Evolutionary conservation across 805 yeast genomes (phyloP).

Genomic region (Sungouiozyma ichnusensis): DNA sequence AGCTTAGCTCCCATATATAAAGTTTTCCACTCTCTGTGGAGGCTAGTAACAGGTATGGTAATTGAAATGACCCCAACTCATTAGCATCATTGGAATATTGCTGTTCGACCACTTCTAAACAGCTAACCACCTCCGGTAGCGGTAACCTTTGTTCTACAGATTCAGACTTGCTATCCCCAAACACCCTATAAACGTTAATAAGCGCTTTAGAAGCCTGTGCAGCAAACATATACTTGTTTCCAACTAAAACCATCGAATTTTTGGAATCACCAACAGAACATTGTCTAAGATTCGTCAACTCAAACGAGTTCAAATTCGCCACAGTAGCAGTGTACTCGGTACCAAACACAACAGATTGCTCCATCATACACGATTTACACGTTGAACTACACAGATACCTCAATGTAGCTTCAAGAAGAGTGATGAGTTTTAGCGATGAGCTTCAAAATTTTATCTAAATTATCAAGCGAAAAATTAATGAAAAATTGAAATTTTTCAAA

Average conservation of each 20-base stretch:
- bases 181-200: slow-evolving; percentile 56
- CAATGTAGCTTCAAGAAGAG: too few species aligned
- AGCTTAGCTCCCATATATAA: slow-evolving; percentile 74
- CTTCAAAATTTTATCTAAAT: slow-evolving; percentile 7
- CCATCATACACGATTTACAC: slow-evolving; percentile 3
- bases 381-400: not conserved
- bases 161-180: slow-evolving; percentile 29
- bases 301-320: slow-evolving; percentile 21
- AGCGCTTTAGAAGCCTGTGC: slow-evolving; percentile 66
- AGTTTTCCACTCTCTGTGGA: slow-evolving; percentile 51
- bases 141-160: slow-evolving; percentile 72
- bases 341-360: slow-evolving; percentile 25
- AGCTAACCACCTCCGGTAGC: slow-evolving; percentile 65
- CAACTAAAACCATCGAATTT: slow-evolving; percentile 44
- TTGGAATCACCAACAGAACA: slow-evolving; percentile 34
- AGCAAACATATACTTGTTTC: slow-evolving; percentile 48
- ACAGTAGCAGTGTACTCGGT: slow-evolving; percentile 23
- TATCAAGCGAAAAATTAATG: slow-evolving; percentile 4
- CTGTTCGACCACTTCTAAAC: slow-evolving; percentile 29
- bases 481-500: not conserved
- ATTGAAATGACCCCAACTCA: slow-evolving; percentile 33
- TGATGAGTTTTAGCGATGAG: too few species aligned
- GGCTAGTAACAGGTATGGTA: slow-evolving; percentile 64
- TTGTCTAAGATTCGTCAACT: slow-evolving; percentile 24
- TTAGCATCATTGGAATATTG: slow-evolving; percentile 9